Percentiles rank a stretch among this genome's conserved stretches.
These are phyloP conservation scores for Camellia granthamiana DNA, from an alignment of 148 eudicot genomes.

Conservation along the genomic window DNA sequence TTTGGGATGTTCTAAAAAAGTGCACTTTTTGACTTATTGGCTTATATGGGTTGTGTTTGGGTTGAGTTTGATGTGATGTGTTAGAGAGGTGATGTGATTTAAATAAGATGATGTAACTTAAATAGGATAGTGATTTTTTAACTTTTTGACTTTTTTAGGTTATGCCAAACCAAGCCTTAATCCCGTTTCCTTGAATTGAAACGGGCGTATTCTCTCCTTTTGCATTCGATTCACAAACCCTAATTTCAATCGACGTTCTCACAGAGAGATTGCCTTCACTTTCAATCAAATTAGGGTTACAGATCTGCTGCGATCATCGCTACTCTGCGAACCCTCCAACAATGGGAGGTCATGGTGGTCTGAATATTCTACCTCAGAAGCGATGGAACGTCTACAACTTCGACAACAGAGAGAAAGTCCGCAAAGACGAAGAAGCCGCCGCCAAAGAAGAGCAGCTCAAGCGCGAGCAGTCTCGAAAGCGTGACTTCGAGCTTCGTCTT, in stretches of 20 bases:
- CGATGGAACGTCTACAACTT: conserved; percentile 94
- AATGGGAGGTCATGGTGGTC: conserved; percentile 98
- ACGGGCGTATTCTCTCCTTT: not conserved
- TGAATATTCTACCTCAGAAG: conserved; percentile 93
- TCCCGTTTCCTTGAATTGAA: no score
- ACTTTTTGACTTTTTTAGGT: no score
- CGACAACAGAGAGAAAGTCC: conserved; percentile 91
- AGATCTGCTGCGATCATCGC: not conserved
- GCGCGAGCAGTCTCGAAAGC: conserved; percentile 67
- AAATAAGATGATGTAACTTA: no score
- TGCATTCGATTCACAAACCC: not conserved
- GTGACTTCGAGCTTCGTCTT: conserved; percentile 64
- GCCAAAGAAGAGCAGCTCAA: conserved; percentile 82
- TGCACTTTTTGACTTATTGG: no score
- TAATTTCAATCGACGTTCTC: not conserved
- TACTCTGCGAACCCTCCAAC: not conserved
- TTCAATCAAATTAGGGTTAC: conserved; percentile 13
- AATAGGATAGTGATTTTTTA: no score
- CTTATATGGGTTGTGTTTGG: no score
- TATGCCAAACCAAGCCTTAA: no score
- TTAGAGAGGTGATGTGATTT: no score
- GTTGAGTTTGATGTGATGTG: no score
- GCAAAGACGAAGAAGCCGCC: conserved; percentile 75
- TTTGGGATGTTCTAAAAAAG: no score
- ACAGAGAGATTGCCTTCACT: not conserved